Conservation (phyloP, 495 filamentous ascomycete species). For the Chaetomium cochliodes region DNA sequence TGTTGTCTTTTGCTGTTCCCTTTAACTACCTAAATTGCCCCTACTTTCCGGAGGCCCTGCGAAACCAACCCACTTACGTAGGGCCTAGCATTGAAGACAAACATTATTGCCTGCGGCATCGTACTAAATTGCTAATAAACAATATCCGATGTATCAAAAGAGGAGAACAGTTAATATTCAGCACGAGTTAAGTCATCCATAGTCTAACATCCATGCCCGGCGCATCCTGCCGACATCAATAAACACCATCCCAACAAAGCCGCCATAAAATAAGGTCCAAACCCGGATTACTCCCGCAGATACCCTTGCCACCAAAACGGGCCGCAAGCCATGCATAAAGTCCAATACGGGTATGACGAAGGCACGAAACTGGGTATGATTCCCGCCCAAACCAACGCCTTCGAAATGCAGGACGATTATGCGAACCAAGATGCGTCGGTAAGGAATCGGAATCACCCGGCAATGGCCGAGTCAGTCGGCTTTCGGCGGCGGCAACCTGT, state of each 20-base stretch:
- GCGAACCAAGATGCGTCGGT: conserved; percentile 1
- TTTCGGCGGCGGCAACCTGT: neutral
- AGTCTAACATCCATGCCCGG: neutral
- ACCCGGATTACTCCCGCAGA: neutral
- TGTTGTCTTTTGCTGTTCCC: too few relatives aligned
- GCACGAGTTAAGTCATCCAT: neutral
- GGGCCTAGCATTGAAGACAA: too few relatives aligned
- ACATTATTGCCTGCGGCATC: too few relatives aligned
- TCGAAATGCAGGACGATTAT: conserved; percentile 17
- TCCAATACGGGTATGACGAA: neutral
- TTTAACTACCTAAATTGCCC: too few relatives aligned
- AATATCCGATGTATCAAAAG: neutral
- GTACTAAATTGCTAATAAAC: too few relatives aligned
- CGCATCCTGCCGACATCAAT: neutral
- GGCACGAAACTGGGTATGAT: conserved; percentile 9
- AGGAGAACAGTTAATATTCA: neutral
- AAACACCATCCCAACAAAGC: neutral
- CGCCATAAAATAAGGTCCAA: neutral
- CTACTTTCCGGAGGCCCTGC: too few relatives aligned
- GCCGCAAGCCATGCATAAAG: neutral
- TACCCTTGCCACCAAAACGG: neutral
- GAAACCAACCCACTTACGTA: too few relatives aligned
- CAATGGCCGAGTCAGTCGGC: neutral
- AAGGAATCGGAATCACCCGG: neutral
- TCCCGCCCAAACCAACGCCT: conserved; percentile 12